Evolutionary conservation across 225 moss, liverwort and hornwort genomes (phyloP).

Genomic region (Pleurozium schreberi): DNA sequence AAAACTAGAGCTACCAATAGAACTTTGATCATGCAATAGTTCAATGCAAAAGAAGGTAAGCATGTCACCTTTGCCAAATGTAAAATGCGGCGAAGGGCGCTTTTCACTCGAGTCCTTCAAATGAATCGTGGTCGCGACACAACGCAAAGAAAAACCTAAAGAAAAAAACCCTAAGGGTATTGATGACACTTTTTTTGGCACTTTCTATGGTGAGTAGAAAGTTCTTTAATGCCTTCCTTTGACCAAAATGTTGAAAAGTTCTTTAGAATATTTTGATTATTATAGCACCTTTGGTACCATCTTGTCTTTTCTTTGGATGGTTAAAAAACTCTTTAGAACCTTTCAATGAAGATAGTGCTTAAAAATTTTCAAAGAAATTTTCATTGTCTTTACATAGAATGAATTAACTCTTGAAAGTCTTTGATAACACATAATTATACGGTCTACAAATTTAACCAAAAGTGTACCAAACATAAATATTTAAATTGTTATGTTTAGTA

Average conservation of each 20-base stretch:
- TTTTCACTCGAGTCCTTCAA: too few relatives aligned
- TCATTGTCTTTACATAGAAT: background rate
- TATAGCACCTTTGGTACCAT: too few relatives aligned
- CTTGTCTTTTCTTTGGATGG: background rate
- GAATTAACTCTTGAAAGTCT: background rate
- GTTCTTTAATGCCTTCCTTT: background rate
- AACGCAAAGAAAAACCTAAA: too few relatives aligned
- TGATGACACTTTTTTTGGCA: accelerated
- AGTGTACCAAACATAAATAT: too few relatives aligned
- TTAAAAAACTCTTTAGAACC: background rate
- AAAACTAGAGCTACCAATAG: too few relatives aligned
- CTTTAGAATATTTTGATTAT: background rate
- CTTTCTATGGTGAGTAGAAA: too few relatives aligned
- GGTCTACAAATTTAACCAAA: too few relatives aligned
- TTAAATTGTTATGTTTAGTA: background rate
- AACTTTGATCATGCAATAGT: background rate
- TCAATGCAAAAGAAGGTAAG: background rate
- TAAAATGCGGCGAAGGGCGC: too few relatives aligned
- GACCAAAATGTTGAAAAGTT: too few relatives aligned
- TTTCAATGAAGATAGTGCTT: background rate
- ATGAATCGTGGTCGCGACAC: accelerated
- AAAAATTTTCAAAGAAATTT: background rate
- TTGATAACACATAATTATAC: background rate
- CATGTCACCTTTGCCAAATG: too few relatives aligned
- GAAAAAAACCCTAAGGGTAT: background rate